Percentiles rank a stretch among this genome's conserved stretches.
phyloP scores from a whole-genome alignment of 2,329 filamentous ascomycete species.

The Alternaria angustiovoidea region DNA sequence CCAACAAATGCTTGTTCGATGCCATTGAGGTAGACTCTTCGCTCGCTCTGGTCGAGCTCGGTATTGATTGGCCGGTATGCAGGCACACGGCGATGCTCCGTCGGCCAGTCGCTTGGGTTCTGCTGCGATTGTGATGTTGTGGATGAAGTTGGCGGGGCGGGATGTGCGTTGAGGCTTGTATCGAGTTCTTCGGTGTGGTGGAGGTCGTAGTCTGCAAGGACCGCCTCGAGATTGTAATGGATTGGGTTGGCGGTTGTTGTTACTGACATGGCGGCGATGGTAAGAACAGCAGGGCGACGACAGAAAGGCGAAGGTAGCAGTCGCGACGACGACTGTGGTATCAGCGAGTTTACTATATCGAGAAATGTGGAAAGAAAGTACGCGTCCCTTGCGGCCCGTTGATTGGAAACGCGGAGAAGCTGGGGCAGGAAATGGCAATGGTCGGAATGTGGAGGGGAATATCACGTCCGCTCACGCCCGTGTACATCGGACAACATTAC shows the following conservation, averaged over 20 bases:
- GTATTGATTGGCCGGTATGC: slow-evolving; percentile 57
- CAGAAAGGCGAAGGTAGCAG: neutral
- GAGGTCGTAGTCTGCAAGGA: slow-evolving; percentile 58
- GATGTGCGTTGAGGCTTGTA: slow-evolving; percentile 37
- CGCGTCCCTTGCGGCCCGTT: slow-evolving; percentile 2
- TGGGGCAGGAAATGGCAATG: neutral
- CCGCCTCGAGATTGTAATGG: slow-evolving; percentile 46
- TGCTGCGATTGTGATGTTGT: slow-evolving; percentile 23
- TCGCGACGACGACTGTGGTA: neutral
- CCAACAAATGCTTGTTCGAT: slow-evolving; percentile 59
- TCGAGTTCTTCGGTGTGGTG: slow-evolving; percentile 51
- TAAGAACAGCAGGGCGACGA: neutral
- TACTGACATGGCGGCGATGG: slow-evolving; percentile 50
- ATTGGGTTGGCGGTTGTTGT: slow-evolving; percentile 55
- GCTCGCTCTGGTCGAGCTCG: slow-evolving; percentile 52
- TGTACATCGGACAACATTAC: neutral
- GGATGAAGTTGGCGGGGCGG: slow-evolving; percentile 31
- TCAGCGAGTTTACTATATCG: neutral
- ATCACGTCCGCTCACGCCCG: neutral
- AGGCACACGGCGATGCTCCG: slow-evolving; percentile 58
- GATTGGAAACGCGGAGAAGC: slow-evolving; percentile 13
- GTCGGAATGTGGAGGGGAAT: slow-evolving; percentile 31
- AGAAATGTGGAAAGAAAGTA: neutral
- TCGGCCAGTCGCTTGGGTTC: slow-evolving; percentile 55
- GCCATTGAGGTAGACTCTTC: slow-evolving; percentile 56